Percentiles rank a stretch among this genome's conserved stretches.
These are phyloP conservation scores for Agaricus blazei DNA, from an alignment of 768 basidiomycete species.

Conservation along the genomic window DNA sequence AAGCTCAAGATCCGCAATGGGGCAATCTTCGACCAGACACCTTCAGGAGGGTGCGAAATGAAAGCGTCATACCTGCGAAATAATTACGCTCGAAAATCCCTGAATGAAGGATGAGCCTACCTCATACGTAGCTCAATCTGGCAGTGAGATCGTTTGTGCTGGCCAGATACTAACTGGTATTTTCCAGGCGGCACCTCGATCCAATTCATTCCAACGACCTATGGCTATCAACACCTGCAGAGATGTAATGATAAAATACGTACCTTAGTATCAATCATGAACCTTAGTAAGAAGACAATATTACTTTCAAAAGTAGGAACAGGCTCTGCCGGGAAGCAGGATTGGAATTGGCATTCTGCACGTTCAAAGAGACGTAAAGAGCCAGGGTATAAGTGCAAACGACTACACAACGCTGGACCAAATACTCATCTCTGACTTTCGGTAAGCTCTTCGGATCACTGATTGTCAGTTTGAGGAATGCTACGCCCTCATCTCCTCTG, in stretches of 20 bases:
- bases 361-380: constrained; percentile 64
- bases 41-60: constrained; percentile 89
- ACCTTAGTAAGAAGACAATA: constrained; percentile 83
- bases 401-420: not conserved
- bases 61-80: constrained; percentile 70
- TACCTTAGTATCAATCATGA: constrained; percentile 98
- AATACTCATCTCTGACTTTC: constrained; percentile 84
- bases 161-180: constrained; percentile 58
- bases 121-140: constrained; percentile 82
- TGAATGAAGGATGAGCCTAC: constrained; percentile 29
- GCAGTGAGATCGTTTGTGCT: constrained; percentile 69
- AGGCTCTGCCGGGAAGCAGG: constrained; percentile 42
- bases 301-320: constrained; percentile 90
- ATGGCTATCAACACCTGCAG: constrained; percentile 3
- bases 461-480: constrained; percentile 84
- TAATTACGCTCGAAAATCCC: not conserved
- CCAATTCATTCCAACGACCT: constrained; percentile 99
- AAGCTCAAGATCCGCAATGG: constrained; percentile 94
- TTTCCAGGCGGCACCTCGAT: constrained; percentile 85
- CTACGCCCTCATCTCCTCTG: constrained; percentile 67
- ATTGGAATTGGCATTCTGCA: constrained; percentile 64
- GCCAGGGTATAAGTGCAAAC: constrained; percentile 13
- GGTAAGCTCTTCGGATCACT: constrained; percentile 72
- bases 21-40: constrained; percentile 86
- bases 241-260: not conserved